phyloP scores from a whole-genome alignment of 495 filamentous ascomycete species.

The Penicillium odoratum region DNA sequence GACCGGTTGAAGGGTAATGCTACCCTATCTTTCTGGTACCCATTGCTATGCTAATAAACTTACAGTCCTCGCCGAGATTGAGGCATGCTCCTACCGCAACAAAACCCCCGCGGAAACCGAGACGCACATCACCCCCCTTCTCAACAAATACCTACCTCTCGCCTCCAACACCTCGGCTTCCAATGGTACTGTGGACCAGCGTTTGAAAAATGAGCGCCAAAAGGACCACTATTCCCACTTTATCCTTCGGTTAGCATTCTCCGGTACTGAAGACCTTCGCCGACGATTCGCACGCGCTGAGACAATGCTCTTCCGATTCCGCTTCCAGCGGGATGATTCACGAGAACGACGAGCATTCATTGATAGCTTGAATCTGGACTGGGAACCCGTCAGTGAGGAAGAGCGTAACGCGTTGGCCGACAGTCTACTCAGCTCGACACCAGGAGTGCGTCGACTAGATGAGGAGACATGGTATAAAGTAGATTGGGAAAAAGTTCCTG shows the following conservation, averaged over 20 bases:
- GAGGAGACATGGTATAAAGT: conserved; percentile 94
- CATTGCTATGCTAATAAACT: conserved; percentile 8
- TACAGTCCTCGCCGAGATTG: conserved; percentile 88
- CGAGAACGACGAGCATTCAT: conserved; percentile 75
- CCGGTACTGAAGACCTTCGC: conserved; percentile 87
- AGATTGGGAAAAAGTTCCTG: conserved; percentile 89
- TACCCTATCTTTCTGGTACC: neutral
- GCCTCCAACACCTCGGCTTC: conserved; percentile 69
- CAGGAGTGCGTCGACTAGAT: conserved; percentile 56
- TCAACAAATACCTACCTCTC: conserved; percentile 85
- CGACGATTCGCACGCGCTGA: conserved; percentile 84
- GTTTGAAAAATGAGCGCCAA: conserved; percentile 72
- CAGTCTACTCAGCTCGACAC: conserved; percentile 54
- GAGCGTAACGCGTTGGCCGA: conserved; percentile 62
- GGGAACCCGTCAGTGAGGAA: conserved; percentile 75
- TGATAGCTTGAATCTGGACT: conserved; percentile 72
- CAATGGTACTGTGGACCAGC: conserved; percentile 41
- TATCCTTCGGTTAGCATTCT: conserved; percentile 91
- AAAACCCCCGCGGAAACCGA: conserved; percentile 75
- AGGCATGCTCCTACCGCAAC: conserved; percentile 95
- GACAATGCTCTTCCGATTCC: conserved; percentile 79
- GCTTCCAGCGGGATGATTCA: conserved; percentile 69
- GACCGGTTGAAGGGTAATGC: conserved; percentile 73
- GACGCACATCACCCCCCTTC: conserved; percentile 72
- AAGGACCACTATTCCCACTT: conserved; percentile 99